These are phyloP conservation scores for Datisca glomerata DNA, from an alignment of 306 rosid species.

Conservation along the genomic window DNA sequence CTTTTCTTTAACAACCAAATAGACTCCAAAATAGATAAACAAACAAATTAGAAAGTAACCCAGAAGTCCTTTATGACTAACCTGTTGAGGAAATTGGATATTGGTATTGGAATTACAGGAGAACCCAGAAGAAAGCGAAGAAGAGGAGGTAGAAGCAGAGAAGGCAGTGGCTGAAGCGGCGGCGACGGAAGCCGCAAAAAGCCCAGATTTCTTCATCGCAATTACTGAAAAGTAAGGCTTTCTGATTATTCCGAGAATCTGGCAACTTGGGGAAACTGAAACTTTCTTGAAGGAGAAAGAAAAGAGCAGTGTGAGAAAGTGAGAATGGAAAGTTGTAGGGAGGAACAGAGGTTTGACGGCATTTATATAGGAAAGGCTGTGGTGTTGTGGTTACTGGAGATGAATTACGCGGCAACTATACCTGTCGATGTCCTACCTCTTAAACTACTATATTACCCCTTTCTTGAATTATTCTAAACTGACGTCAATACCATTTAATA, in stretches of 20 bases:
- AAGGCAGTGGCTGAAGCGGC: conserved; percentile 34
- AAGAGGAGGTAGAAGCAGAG: conserved; percentile 22
- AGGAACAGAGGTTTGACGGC: conserved; percentile 5
- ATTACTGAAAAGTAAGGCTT: not conserved
- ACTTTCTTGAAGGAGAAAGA: conserved; percentile 8
- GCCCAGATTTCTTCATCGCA: conserved; percentile 36
- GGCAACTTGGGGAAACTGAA: not conserved
- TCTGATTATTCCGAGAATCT: not conserved
- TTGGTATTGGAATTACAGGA: not conserved
- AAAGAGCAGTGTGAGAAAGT: conserved; percentile 7
- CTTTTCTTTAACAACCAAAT: not conserved
- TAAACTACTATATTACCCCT: conserved; percentile 10
- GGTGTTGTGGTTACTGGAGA: not conserved
- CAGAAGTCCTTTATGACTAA: not conserved
- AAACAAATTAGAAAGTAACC: not conserved
- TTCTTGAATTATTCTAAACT: not conserved
- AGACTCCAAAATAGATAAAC: not conserved
- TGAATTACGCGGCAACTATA: conserved; percentile 30
- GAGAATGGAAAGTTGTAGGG: not conserved
- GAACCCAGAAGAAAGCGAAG: not conserved
- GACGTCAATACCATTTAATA: not conserved
- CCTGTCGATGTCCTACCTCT: not conserved
- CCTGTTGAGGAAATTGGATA: conserved; percentile 24
- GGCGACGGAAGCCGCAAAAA: conserved; percentile 45
- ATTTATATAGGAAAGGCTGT: conserved; percentile 6